Percentiles rank a stretch among this genome's conserved stretches.
phyloP scores from a whole-genome alignment of 768 basidiomycete species.

The Rhodotorula toruloides region DNA sequence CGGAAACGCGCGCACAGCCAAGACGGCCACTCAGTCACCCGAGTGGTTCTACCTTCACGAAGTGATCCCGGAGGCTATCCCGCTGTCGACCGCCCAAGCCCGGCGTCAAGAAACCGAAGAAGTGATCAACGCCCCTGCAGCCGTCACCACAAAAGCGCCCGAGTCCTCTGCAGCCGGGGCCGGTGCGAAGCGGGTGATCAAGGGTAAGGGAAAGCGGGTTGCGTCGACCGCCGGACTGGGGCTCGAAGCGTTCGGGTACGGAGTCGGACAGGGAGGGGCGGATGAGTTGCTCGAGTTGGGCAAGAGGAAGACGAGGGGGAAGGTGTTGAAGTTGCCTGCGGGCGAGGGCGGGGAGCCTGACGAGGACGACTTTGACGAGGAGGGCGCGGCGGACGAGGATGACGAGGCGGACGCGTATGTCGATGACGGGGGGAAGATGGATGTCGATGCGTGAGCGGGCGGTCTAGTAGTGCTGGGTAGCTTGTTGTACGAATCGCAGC shows the following conservation, averaged over 20 bases:
- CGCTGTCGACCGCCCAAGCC: background rate
- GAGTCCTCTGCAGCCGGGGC: background rate
- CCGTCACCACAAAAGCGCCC: constrained; percentile 1
- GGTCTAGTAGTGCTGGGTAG: too few relatives aligned
- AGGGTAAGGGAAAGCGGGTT: too few relatives aligned
- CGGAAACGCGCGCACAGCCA: background rate
- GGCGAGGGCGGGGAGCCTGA: constrained; percentile 12
- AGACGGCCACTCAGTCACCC: background rate
- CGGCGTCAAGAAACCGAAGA: constrained; percentile 5
- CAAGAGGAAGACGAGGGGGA: constrained; percentile 20
- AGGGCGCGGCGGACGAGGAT: background rate
- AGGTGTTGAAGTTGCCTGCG: constrained; percentile 10
- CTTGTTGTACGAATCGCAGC: too few relatives aligned
- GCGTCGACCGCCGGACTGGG: too few relatives aligned
- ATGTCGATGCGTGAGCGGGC: constrained; percentile 7
- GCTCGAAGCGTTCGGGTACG: background rate
- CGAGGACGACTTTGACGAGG: constrained; percentile 6
- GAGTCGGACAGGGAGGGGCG: too few relatives aligned
- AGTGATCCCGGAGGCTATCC: constrained; percentile 4
- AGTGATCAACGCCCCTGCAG: background rate
- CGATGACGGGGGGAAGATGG: background rate
- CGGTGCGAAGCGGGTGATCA: too few relatives aligned
- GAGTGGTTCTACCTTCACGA: constrained; percentile 35
- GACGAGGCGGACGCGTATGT: background rate
- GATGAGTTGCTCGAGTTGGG: too few relatives aligned